A percentile compares a stretch with the other conserved stretches of the same genome.
phyloP scores from a whole-genome alignment of 352 stramenopile species.

The Globisporangium mamillatum region DNA sequence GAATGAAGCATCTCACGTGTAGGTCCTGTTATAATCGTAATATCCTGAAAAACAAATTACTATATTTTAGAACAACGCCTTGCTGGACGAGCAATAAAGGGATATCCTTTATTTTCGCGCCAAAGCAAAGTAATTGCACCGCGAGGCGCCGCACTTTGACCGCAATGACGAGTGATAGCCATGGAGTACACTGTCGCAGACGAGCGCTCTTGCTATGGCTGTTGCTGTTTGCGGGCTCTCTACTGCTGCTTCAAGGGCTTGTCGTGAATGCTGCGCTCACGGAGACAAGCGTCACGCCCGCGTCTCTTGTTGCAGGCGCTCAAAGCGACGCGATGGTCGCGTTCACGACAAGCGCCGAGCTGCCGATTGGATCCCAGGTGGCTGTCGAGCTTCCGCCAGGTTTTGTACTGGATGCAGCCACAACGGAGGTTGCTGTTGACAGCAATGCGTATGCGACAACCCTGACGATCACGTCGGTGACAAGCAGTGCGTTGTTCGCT shows the following conservation, averaged over 20 bases:
- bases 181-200: too few relatives aligned
- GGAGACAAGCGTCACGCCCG: conserved; percentile 21
- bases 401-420: conserved; percentile 25
- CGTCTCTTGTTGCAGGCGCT: conserved; percentile 24
- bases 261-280: conserved; percentile 22
- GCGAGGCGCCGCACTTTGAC: too few relatives aligned
- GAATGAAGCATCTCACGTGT: not conserved
- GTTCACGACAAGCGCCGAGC: conserved; percentile 26
- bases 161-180: too few relatives aligned
- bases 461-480: conserved; percentile 22
- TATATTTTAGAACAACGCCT: too few relatives aligned
- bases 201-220: not conserved
- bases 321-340: conserved; percentile 23
- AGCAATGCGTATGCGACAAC: conserved; percentile 23
- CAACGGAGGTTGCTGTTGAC: conserved; percentile 10
- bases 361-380: conserved; percentile 23
- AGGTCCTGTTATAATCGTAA: too few relatives aligned
- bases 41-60: too few relatives aligned
- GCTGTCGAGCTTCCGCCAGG: conserved; percentile 30
- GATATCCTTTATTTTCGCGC: too few relatives aligned
- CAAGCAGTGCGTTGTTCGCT: conserved; percentile 21
- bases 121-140: too few relatives aligned
- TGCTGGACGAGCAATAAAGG: too few relatives aligned
- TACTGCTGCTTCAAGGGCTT: not conserved
- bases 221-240: not conserved